Base-by-base conservation (phyloP, 2,329 filamentous ascomycete genomes). In the Arthrinium puccinioides region DNA sequence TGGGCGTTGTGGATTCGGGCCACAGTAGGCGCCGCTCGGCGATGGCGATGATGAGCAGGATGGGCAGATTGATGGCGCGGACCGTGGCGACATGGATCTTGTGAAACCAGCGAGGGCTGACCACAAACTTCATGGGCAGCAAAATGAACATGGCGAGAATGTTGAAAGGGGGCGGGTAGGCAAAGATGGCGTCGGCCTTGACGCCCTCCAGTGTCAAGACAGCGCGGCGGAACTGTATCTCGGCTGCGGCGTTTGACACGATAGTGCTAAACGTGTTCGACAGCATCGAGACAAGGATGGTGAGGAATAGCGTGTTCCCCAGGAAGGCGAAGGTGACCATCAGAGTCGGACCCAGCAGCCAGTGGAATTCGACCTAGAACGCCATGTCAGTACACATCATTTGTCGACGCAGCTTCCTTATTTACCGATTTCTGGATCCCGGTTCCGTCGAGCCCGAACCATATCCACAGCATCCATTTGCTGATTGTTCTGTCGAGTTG, bases 381-480 rank as follows among this genome's bases (percentile, higher is more conserved):
- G 8, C 8, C 34, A 13, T 21, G 33, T 43, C 40, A 47, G 40
- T n/a, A n/a, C n/a, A n/a, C n/a, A n/a, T n/a, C n/a, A n/a, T n/a
- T n/a, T n/a, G n/a, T n/a, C n/a, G n/a, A n/a, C n/a, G n/a, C n/a
- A n/a, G n/a, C n/a, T n/a, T n/a, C n/a, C n/a, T n/a, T n/a, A n/a
- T 66, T 53, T 52, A 71, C 69, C 39, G 75, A 76, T 45, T 67
- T 59, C 32, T 76, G 68, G 28, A 82, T 79, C 7, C 77, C 77
- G 4, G 72, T 78, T 6, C 76, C 87, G 49, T 92, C 87, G 2
- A 94, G 74, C 3, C 87, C 87, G 53, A 94, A 92, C 87, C 87
- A 94, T 45, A 94, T 89, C 74, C 84, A 92, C 2, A 92, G 74
- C 85, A 94, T 90, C 87, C 87, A 94, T 59, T 89, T 88, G 30